Evolutionary conservation across 768 basidiomycete species (phyloP).

Genomic region (Collybia sp.): DNA sequence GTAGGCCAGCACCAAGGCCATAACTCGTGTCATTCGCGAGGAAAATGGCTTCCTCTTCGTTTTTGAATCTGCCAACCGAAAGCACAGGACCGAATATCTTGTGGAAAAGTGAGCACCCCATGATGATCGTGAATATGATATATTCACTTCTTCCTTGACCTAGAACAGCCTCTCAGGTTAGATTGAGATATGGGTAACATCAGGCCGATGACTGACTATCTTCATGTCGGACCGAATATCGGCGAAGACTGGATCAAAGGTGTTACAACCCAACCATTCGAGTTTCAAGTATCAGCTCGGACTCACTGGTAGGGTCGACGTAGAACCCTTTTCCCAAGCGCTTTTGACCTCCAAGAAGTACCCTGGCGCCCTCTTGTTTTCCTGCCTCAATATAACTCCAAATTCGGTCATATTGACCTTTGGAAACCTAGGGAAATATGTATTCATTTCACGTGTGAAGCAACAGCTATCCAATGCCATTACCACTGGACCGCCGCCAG

Average conservation of each 20-base stretch:
- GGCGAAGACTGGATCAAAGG: conserved; percentile 60
- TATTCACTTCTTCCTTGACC: conserved; percentile 67
- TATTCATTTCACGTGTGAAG: conserved; percentile 4
- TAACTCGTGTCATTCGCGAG: conserved; percentile 88
- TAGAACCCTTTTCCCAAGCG: conserved; percentile 77
- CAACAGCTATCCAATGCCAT: conserved; percentile 10
- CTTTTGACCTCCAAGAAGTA: conserved; percentile 77
- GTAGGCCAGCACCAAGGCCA: conserved; percentile 89
- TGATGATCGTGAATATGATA: neutral
- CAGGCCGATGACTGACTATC: conserved; percentile 49
- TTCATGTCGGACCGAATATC: conserved; percentile 80
- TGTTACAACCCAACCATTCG: neutral
- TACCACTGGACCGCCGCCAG: conserved; percentile 83
- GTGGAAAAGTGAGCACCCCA: neutral
- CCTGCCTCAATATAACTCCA: conserved; percentile 88
- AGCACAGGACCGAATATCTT: conserved; percentile 98
- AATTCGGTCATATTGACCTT: conserved; percentile 79
- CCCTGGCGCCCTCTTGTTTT: conserved; percentile 76
- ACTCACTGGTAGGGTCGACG: conserved; percentile 84
- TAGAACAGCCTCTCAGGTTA: conserved; percentile 11
- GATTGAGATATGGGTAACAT: conserved; percentile 2
- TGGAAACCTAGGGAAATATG: conserved; percentile 56
- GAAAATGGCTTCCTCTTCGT: conserved; percentile 81
- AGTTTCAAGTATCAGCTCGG: neutral
- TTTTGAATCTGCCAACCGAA: conserved; percentile 74